phyloP scores from a whole-genome alignment of 1,284 basidiomycete genomes.

The Grifola frondosa region DNA sequence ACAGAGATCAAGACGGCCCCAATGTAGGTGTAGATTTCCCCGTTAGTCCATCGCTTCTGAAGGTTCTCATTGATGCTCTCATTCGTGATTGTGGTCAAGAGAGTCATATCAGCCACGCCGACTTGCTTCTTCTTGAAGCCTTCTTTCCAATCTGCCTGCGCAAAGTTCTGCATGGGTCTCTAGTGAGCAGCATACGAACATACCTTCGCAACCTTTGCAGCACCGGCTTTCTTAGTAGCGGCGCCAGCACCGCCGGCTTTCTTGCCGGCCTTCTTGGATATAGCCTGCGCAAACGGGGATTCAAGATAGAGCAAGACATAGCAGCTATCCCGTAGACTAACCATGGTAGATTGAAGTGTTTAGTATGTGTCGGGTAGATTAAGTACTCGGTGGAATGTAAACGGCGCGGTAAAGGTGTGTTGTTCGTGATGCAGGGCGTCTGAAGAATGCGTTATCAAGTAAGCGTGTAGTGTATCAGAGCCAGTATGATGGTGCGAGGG shows the following conservation, averaged over 20 bases:
- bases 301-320: slow-evolving; percentile 18
- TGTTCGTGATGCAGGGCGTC: too few species aligned
- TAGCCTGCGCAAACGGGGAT: slow-evolving; percentile 53
- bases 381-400: slow-evolving; percentile 8
- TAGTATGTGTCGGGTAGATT: slow-evolving; percentile 6
- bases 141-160: slow-evolving; percentile 95
- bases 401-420: slow-evolving; percentile 11
- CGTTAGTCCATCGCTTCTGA: slow-evolving; percentile 93
- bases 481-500: too few species aligned
- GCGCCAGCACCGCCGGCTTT: slow-evolving; percentile 59
- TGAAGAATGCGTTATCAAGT: too few species aligned
- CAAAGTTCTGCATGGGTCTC: background rate
- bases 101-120: slow-evolving; percentile 98
- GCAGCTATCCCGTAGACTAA: slow-evolving; percentile 15
- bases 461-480: too few species aligned
- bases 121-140: slow-evolving; percentile 98
- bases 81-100: slow-evolving; percentile 96
- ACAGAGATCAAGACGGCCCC: slow-evolving; percentile 97
- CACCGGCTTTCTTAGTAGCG: slow-evolving; percentile 60
- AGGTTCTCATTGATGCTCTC: slow-evolving; percentile 98
- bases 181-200: slow-evolving; percentile 4
- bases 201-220: slow-evolving; percentile 76
- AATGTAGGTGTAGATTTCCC: slow-evolving; percentile 99
- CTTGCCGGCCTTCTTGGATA: slow-evolving; percentile 91
- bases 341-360: slow-evolving; percentile 17